Conservation (phyloP, 495 filamentous ascomycete species). For the Podospora appendiculata region DNA sequence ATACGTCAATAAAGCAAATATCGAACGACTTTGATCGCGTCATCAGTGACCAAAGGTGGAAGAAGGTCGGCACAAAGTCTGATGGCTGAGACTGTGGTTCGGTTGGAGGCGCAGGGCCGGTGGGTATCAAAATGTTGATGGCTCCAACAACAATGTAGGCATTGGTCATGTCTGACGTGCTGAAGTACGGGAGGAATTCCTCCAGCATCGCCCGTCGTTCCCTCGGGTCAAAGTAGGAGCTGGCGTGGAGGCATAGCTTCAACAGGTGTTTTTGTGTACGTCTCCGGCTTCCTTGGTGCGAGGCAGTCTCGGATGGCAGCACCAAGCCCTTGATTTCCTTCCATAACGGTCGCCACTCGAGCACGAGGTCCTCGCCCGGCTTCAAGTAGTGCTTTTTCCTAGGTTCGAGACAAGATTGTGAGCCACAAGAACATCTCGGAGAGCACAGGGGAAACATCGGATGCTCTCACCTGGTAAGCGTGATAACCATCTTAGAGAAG, state of each 20-base stretch:
- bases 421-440: neutral
- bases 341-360: slow-evolving; percentile 92
- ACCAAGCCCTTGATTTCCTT: slow-evolving; percentile 85
- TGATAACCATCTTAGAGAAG: slow-evolving; percentile 94
- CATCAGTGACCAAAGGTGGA: slow-evolving; percentile 92
- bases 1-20: slow-evolving; percentile 76
- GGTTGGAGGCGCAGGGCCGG: slow-evolving; percentile 63
- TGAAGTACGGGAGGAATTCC: slow-evolving; percentile 92
- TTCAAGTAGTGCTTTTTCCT: slow-evolving; percentile 95
- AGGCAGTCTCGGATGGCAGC: slow-evolving; percentile 66
- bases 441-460: neutral
- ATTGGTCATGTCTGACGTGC: slow-evolving; percentile 79
- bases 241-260: slow-evolving; percentile 82
- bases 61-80: slow-evolving; percentile 80
- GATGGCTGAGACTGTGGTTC: slow-evolving; percentile 69
- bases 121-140: slow-evolving; percentile 82
- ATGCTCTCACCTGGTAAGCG: slow-evolving; percentile 73
- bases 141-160: slow-evolving; percentile 82
- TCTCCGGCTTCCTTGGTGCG: slow-evolving; percentile 38
- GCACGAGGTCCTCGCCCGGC: slow-evolving; percentile 74
- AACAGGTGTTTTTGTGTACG: slow-evolving; percentile 50
- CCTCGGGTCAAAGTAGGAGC: slow-evolving; percentile 84
- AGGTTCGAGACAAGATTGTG: neutral
- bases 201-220: slow-evolving; percentile 84
- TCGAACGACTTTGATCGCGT: slow-evolving; percentile 85